phyloP scores from a whole-genome alignment of 2,329 filamentous ascomycete genomes.

The Colletotrichum tropicicola region DNA sequence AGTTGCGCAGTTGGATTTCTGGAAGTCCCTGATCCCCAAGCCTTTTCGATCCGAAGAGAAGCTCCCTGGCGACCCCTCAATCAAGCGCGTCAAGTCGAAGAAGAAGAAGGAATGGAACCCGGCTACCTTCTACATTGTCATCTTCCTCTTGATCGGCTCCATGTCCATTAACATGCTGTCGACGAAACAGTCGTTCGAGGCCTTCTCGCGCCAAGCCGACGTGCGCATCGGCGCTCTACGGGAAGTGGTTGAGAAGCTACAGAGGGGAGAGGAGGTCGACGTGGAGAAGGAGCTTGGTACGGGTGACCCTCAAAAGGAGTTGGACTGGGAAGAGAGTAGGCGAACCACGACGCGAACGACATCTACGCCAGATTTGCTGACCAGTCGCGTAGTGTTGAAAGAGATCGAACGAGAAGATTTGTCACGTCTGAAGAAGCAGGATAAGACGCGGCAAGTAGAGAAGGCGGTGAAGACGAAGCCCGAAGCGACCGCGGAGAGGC shows the following conservation, averaged over 20 bases:
- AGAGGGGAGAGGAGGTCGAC: conserved; percentile 81
- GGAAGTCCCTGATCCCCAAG: conserved; percentile 76
- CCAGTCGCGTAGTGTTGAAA: conserved; percentile 61
- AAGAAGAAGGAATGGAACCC: conserved; percentile 79
- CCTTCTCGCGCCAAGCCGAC: conserved; percentile 79
- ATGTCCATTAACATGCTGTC: conserved; percentile 94
- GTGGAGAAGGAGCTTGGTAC: conserved; percentile 85
- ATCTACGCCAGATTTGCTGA: conserved; percentile 27
- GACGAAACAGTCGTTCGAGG: conserved; percentile 77
- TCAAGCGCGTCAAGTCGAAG: conserved; percentile 44
- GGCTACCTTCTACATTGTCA: conserved; percentile 82
- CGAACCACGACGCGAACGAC: conserved; percentile 12
- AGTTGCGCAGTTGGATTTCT: conserved; percentile 68
- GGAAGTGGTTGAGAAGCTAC: conserved; percentile 77
- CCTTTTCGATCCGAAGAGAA: conserved; percentile 60
- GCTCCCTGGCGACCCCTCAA: conserved; percentile 38
- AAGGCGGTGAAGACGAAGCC: conserved; percentile 29
- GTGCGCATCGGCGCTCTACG: conserved; percentile 79
- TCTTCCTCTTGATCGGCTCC: conserved; percentile 89
- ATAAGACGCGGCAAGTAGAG: conserved; percentile 40
- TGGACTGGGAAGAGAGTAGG: conserved; percentile 87
- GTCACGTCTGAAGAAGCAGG: conserved; percentile 54
- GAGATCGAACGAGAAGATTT: conserved; percentile 73
- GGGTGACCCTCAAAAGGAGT: conserved; percentile 77
- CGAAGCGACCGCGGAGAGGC: conserved; percentile 33